Percentiles rank a stretch among this genome's conserved stretches.
Evolutionary conservation across 164 flowering plant genomes (phyloP).

Genomic region (Amborella trichopoda): DNA sequence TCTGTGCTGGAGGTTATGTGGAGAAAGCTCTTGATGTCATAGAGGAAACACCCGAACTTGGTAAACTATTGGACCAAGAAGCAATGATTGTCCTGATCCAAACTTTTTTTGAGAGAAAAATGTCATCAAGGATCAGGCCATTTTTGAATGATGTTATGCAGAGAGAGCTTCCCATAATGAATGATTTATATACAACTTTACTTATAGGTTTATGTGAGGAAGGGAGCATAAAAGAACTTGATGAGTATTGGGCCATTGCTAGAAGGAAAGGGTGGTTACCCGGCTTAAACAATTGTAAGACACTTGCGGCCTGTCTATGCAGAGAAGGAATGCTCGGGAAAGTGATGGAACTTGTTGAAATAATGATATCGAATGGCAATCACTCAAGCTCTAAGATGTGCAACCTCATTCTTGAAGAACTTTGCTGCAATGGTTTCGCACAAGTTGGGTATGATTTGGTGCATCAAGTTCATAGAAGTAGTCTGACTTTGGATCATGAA

Average conservation of each 20-base stretch:
- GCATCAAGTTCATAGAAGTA: conserved; percentile 28
- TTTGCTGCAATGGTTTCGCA: conserved; percentile 38
- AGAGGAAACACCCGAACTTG: conserved; percentile 30
- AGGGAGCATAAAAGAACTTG: conserved; percentile 22
- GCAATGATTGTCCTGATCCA: conserved; percentile 50
- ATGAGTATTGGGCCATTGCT: conserved; percentile 34
- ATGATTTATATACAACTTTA: conserved; percentile 32
- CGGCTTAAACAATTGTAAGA: conserved; percentile 20
- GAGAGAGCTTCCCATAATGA: conserved; percentile 22
- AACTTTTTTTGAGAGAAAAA: conserved; percentile 32
- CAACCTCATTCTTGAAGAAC: conserved; percentile 30
- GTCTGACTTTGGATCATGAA: conserved; percentile 18
- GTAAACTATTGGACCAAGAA: conserved; percentile 36
- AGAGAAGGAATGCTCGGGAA: conserved; percentile 32
- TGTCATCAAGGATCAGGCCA: conserved; percentile 14
- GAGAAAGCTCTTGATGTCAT: conserved; percentile 21
- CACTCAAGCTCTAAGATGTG: conserved; percentile 16
- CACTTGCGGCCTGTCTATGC: conserved; percentile 32
- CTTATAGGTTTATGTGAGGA: conserved; percentile 34
- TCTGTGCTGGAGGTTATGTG: conserved; percentile 21
- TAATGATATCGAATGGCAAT: conserved; percentile 20
- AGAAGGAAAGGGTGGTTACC: conserved; percentile 45
- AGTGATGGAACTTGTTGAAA: conserved; percentile 39
- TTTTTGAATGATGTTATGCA: conserved; percentile 37
- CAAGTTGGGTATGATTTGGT: conserved; percentile 23